phyloP scores from a whole-genome alignment of 495 filamentous ascomycete species.

The Tuber aestivum region DNA sequence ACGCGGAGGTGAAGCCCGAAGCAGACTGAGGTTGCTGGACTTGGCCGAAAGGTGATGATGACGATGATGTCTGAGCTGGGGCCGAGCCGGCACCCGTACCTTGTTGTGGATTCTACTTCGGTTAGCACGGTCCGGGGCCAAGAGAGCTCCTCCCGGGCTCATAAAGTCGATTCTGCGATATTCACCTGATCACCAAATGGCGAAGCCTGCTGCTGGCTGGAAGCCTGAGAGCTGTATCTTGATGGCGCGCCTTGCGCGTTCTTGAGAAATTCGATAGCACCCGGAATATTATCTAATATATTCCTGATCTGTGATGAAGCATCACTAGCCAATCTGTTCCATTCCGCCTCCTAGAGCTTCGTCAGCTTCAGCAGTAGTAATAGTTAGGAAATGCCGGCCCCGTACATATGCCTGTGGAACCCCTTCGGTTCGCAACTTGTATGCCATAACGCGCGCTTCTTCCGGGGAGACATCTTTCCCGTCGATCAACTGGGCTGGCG shows the following conservation, averaged over 20 bases:
- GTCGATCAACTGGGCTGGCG: conserved; percentile 40
- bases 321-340: conserved; percentile 30
- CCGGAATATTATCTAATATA: conserved; percentile 35
- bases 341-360: conserved; percentile 26
- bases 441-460: conserved; percentile 38
- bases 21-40: conserved; percentile 13
- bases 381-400: background rate
- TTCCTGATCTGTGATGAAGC: conserved; percentile 37
- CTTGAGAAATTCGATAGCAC: conserved; percentile 36
- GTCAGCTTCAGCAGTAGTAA: conserved; percentile 13
- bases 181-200: background rate
- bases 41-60: conserved; percentile 23
- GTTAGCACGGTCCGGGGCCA: background rate
- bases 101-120: background rate
- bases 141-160: background rate
- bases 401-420: conserved; percentile 31
- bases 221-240: conserved; percentile 15
- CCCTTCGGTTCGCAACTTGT: conserved; percentile 32
- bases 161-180: background rate
- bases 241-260: conserved; percentile 31
- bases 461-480: conserved; percentile 41
- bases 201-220: background rate
- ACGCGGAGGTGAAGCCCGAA: conserved; percentile 23
- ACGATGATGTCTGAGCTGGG: background rate
- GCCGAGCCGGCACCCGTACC: background rate